Base-by-base conservation (phyloP, 75 land plant genomes). In the Pinus albicaulis region DNA sequence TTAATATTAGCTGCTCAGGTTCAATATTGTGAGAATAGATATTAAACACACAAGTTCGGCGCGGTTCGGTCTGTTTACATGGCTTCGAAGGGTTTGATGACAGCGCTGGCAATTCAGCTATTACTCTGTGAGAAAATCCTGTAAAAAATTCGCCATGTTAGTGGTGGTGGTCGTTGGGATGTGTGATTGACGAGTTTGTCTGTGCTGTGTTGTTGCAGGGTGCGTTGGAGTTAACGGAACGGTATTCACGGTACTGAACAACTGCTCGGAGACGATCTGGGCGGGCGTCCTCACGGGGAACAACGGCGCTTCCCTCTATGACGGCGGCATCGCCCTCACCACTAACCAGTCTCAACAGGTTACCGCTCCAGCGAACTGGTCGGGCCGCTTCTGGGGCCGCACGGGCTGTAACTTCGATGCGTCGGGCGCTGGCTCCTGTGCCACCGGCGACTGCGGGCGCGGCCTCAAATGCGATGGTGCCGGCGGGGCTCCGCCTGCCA, bases 351-450 rank as follows among this genome's bases (percentile, higher is more conserved):
- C 52, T 22, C 73, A 56, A 11, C 57, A 63, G 5, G 8, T 74
- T 60, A 4, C 17, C n/a, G 82, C 75, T 34, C 52, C 76, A 24
- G 76, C 76, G 36, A 83, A 78, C 4, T 88, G 90, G 90, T 73
- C 74, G 7, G 90, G 90, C 70, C 88, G 90, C 24, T 77, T 88
- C 59, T 88, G 90, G 90, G 90, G 85, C 23, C 82, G 90, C 23
- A 88, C 90, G 3, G 90, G 85, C 75, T 88, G 90, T 81, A 66
- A 56, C 69, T 88, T 88, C 80, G 82, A 84, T 69, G 53, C 15
- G 22, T 31, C 19, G 26, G 76, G 82, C 38, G 68, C 24, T 61
- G 87, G 87, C 38, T 57, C 78, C 20, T 88, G 90, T 60, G 75
- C 76, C 65, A 85, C 90, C 5, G 90, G 87, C 20, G 84, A 78